Evolutionary conservation across 306 rosid species (phyloP).

Genomic region (Quercus glauca): DNA sequence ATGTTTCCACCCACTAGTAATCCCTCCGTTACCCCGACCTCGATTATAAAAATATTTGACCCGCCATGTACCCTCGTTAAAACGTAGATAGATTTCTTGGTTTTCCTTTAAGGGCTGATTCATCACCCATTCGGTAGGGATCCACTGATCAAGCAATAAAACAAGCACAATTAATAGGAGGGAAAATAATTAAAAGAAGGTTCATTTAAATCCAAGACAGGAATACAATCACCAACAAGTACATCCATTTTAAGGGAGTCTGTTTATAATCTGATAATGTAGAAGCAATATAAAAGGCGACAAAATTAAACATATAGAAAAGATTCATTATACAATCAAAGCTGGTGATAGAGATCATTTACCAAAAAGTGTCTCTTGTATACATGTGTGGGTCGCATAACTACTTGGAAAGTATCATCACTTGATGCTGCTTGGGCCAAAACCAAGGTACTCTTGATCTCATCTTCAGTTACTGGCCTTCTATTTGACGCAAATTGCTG

Average conservation of each 20-base stretch:
- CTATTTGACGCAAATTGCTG: slow-evolving; percentile 44
- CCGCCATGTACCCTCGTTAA: slow-evolving; percentile 37
- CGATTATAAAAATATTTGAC: slow-evolving; percentile 31
- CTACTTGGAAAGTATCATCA: slow-evolving; percentile 21
- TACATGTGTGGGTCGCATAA: slow-evolving; percentile 64
- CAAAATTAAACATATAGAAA: background rate
- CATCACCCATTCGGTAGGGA: slow-evolving; percentile 42
- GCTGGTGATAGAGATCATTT: slow-evolving; percentile 17
- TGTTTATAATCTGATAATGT: too few relatives aligned
- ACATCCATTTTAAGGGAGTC: too few relatives aligned
- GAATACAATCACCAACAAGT: background rate
- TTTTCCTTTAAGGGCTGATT: slow-evolving; percentile 21
- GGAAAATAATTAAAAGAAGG: background rate
- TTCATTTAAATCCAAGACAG: background rate
- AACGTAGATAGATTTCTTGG: slow-evolving; percentile 52
- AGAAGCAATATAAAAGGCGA: too few relatives aligned
- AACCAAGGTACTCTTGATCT: slow-evolving; percentile 27
- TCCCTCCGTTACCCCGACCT: slow-evolving; percentile 42
- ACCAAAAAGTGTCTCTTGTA: slow-evolving; percentile 73
- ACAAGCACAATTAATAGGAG: background rate
- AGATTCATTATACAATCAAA: background rate
- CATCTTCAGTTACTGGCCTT: slow-evolving; percentile 53
- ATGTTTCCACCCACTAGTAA: slow-evolving; percentile 63
- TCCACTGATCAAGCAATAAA: slow-evolving; percentile 31
- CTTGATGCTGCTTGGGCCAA: slow-evolving; percentile 50